phyloP scores from a whole-genome alignment of 495 filamentous ascomycete species.

The Trichoderma erinaceum region DNA sequence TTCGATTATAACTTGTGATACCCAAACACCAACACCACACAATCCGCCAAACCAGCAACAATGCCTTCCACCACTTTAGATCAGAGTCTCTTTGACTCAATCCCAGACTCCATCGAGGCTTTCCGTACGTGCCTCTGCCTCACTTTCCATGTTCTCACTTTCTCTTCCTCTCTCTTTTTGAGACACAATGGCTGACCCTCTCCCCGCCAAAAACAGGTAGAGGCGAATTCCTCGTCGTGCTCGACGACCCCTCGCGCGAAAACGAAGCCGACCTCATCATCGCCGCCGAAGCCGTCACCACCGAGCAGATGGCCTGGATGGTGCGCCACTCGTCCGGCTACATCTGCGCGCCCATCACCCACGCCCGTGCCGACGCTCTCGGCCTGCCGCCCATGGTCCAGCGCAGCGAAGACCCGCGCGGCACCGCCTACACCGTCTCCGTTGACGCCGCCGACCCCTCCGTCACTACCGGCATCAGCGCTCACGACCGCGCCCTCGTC shows the following conservation, averaged over 20 bases:
- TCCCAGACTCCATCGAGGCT: slow-evolving; percentile 75
- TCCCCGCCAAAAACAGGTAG: slow-evolving; percentile 45
- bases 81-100: slow-evolving; percentile 64
- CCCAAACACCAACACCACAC: background rate
- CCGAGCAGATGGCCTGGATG: slow-evolving; percentile 91
- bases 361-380: slow-evolving; percentile 58
- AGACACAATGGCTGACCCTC: background rate
- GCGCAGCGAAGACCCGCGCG: slow-evolving; percentile 74
- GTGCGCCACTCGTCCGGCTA: slow-evolving; percentile 83
- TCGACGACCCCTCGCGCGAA: slow-evolving; percentile 84
- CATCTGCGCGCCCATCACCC: slow-evolving; percentile 78
- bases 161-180: slow-evolving; percentile 15
- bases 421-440: slow-evolving; percentile 86
- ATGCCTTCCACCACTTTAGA: slow-evolving; percentile 41
- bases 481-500: slow-evolving; percentile 78
- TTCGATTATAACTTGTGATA: background rate
- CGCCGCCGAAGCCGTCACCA: slow-evolving; percentile 76
- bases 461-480: slow-evolving; percentile 84
- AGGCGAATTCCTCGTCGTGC: slow-evolving; percentile 92
- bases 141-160: slow-evolving; percentile 2
- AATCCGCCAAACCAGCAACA: slow-evolving; percentile 14
- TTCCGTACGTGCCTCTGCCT: slow-evolving; percentile 56
- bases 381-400: slow-evolving; percentile 84
- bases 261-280: slow-evolving; percentile 99
- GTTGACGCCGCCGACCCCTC: slow-evolving; percentile 67